These are phyloP conservation scores for Neospermospora avenae DNA, from an alignment of 2,329 filamentous ascomycete genomes.

Conservation along the genomic window DNA sequence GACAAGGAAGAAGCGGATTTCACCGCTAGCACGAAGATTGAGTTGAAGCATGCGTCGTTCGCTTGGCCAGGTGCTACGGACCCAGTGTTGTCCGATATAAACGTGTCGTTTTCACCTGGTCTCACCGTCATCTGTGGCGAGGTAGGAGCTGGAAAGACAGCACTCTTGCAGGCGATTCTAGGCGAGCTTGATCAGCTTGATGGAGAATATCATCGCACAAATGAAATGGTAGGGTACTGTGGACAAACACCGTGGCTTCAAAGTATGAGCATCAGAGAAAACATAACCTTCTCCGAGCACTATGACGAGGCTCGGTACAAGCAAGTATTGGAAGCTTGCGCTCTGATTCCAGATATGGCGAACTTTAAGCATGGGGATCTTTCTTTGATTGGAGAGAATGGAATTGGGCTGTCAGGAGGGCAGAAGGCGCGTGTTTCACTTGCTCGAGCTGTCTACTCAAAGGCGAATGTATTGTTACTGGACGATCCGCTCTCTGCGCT, in stretches of 20 bases:
- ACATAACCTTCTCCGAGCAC: conserved; percentile 60
- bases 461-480: conserved; percentile 50
- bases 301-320: conserved; percentile 69
- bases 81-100: conserved; percentile 52
- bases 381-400: conserved; percentile 59
- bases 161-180: conserved; percentile 34
- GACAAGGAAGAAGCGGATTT: conserved; percentile 57
- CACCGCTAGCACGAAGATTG: conserved; percentile 33
- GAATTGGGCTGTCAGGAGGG: conserved; percentile 57
- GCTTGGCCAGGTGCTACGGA: conserved; percentile 70
- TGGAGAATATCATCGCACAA: conserved; percentile 44
- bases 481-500: conserved; percentile 59
- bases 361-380: conserved; percentile 63
- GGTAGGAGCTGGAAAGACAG: conserved; percentile 61
- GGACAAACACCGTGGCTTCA: conserved; percentile 66
- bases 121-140: conserved; percentile 61
- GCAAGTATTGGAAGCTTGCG: conserved; percentile 64
- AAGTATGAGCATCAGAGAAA: conserved; percentile 67
- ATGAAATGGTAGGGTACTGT: conserved; percentile 60
- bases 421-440: conserved; percentile 59
- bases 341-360: conserved; percentile 57
- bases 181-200: conserved; percentile 33
- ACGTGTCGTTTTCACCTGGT: conserved; percentile 51
- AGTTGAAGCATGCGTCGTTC: conserved; percentile 66
- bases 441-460: conserved; percentile 58